Evolutionary conservation across 2,329 filamentous ascomycete species (phyloP).

Genomic region (Ophiocordyceps polyrhachis-furcata): DNA sequence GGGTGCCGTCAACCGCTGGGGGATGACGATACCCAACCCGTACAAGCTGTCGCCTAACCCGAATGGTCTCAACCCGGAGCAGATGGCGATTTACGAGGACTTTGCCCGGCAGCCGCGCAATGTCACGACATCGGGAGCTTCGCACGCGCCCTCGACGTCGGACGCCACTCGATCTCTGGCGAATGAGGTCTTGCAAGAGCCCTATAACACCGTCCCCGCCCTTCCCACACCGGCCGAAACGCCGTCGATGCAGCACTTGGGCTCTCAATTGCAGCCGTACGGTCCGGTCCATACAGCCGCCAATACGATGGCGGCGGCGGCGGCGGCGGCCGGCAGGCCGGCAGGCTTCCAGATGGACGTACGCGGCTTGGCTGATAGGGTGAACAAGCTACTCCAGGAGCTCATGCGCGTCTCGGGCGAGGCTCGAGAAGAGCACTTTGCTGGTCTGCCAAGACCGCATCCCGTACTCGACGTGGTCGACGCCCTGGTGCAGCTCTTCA

Average conservation of each 20-base stretch:
- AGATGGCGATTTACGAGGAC: slow-evolving; percentile 91
- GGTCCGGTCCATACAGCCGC: slow-evolving; percentile 27
- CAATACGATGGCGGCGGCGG: slow-evolving; percentile 17
- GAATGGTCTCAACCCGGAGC: slow-evolving; percentile 66
- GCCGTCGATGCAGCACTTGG: slow-evolving; percentile 33
- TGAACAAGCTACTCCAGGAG: slow-evolving; percentile 39
- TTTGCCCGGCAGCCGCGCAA: slow-evolving; percentile 73
- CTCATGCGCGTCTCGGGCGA: slow-evolving; percentile 34
- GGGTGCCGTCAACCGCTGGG: slow-evolving; percentile 69
- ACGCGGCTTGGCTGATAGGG: slow-evolving; percentile 31
- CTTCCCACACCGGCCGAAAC: slow-evolving; percentile 42
- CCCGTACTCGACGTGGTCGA: slow-evolving; percentile 44
- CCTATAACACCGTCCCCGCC: slow-evolving; percentile 36
- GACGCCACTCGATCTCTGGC: slow-evolving; percentile 42
- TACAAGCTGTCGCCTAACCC: slow-evolving; percentile 62
- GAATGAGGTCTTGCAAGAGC: slow-evolving; percentile 45
- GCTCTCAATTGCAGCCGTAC: slow-evolving; percentile 35
- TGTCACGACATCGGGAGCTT: slow-evolving; percentile 31
- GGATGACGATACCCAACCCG: slow-evolving; percentile 81
- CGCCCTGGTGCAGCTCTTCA: slow-evolving; percentile 40
- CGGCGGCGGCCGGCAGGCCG: slow-evolving; percentile 30
- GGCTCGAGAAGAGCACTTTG: slow-evolving; percentile 39
- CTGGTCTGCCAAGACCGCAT: slow-evolving; percentile 38
- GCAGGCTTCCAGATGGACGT: slow-evolving; percentile 30
- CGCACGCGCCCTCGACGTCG: slow-evolving; percentile 37